Evolutionary conservation across 169 alveolate genomes (phyloP), one percentile per base, ranked within the genome.

Genomic region (Plasmodium gaboni): DNA sequence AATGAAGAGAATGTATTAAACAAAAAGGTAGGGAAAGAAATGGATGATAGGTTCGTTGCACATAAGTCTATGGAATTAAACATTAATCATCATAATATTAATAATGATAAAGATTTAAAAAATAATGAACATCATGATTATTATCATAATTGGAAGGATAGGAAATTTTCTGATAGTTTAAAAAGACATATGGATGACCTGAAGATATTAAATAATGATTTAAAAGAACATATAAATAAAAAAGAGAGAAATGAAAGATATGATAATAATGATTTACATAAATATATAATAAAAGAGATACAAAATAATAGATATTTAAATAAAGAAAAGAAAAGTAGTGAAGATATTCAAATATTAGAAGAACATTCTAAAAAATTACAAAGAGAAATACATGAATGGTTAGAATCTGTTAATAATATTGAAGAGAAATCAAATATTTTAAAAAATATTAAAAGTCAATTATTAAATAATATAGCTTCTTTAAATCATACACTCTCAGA

Each of bases 391-490:
- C 91, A 69, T 17, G 24, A 19, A 7, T 83, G 86, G 83, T 61
- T 83, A 32, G 9, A 68, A 24, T 53, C 91, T n/a, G 86, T 83
- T 32, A 24, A 68, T 6, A 69, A 55, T 48, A 83, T 83, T 53
- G 63, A 71, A 63, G 91, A 83, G 44, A 83, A 83, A 44, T 53
- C 91, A 1, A 48, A 10, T 50, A 59, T 48, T 32, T 69, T 83
- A 61, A 83, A 83, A 26, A 63, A 83, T 46, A 83, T 83, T 1
- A 83, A 83, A 42, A 70, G 48, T 22, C 76, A 83, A 60, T 28
- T 83, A 28, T 63, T 83, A 72, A 67, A 57, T 72, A 70, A 83
- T 73, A 83, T 83, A 38, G 57, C 73, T 22, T 83, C 91, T 17
- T 68, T 83, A 83, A 83, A 83, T 83, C 46, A 83, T 6, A 70